phyloP scores from a whole-genome alignment of 2,329 filamentous ascomycete species.

The Aspergillus sp. region DNA sequence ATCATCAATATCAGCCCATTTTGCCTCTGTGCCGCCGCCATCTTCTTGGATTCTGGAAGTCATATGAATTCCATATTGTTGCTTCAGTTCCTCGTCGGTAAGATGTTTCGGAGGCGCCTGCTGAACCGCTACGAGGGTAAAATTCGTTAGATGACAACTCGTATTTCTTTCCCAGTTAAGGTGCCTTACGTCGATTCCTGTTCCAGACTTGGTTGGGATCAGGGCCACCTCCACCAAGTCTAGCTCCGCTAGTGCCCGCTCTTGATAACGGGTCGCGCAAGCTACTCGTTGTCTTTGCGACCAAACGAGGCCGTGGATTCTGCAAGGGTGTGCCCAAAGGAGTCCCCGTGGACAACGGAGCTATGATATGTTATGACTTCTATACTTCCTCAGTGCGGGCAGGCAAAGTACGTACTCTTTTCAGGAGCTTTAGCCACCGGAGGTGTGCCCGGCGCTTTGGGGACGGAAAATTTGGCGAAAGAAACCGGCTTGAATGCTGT shows the following conservation, averaged over 20 bases:
- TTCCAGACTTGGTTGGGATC: slow-evolving; percentile 71
- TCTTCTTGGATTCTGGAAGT: slow-evolving; percentile 65
- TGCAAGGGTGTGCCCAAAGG: slow-evolving; percentile 42
- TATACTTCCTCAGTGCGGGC: not conserved
- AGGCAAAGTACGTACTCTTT: slow-evolving; percentile 48
- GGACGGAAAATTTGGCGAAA: slow-evolving; percentile 65
- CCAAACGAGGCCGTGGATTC: slow-evolving; percentile 58
- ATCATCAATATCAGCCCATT: slow-evolving; percentile 70
- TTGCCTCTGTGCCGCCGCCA: slow-evolving; percentile 61
- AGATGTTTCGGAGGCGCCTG: slow-evolving; percentile 62
- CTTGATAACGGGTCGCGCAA: slow-evolving; percentile 53
- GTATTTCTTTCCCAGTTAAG: not conserved
- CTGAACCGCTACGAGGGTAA: slow-evolving; percentile 45
- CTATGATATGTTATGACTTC: slow-evolving; percentile 21
- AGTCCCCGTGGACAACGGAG: slow-evolving; percentile 38
- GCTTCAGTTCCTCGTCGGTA: slow-evolving; percentile 67
- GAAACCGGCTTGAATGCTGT: slow-evolving; percentile 65
- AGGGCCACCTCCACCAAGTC: slow-evolving; percentile 53
- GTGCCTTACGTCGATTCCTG: slow-evolving; percentile 60
- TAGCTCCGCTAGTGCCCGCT: slow-evolving; percentile 44
- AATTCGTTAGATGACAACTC: slow-evolving; percentile 20
- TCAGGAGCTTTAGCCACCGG: slow-evolving; percentile 54
- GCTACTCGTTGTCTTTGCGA: slow-evolving; percentile 61
- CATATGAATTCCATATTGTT: slow-evolving; percentile 68
- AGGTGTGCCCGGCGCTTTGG: slow-evolving; percentile 59